Percentiles rank a stretch among this genome's conserved stretches.
Evolutionary conservation across 495 filamentous ascomycete species (phyloP).

Genomic region (Annulohypoxylon stygium): DNA sequence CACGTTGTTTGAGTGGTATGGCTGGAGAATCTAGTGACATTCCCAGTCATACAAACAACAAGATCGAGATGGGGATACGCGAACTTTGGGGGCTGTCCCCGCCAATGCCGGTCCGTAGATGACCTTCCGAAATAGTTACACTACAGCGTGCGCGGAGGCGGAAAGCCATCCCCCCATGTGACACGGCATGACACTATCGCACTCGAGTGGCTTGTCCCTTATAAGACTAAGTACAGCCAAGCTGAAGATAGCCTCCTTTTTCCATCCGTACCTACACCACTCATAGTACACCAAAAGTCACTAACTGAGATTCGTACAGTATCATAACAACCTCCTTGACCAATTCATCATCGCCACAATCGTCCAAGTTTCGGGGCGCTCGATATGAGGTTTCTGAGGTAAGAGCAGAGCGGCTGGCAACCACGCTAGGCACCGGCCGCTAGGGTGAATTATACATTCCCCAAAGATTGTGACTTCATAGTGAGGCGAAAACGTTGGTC

Average conservation of each 20-base stretch:
- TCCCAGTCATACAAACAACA: slow-evolving; percentile 18
- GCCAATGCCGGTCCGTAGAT: slow-evolving; percentile 24
- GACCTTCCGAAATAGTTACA: slow-evolving; percentile 25
- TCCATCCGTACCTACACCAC: background rate
- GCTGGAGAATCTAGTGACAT: slow-evolving; percentile 8
- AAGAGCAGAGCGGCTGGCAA: background rate
- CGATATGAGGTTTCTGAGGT: background rate
- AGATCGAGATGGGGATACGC: slow-evolving; percentile 20
- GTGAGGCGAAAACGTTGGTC: background rate
- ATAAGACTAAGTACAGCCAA: slow-evolving; percentile 21
- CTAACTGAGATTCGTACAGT: background rate
- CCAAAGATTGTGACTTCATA: background rate
- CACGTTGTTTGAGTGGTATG: background rate
- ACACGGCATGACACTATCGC: slow-evolving; percentile 39
- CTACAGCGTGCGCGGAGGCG: slow-evolving; percentile 26
- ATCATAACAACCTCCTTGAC: background rate
- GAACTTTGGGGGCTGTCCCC: slow-evolving; percentile 13
- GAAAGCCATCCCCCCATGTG: slow-evolving; percentile 23
- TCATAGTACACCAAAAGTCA: background rate
- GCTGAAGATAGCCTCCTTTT: background rate
- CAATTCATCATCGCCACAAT: background rate
- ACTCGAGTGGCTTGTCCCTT: slow-evolving; percentile 23
- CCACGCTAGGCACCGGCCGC: background rate
- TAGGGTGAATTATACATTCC: background rate
- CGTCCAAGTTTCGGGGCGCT: background rate